Base-by-base conservation (phyloP, 208 protist genomes). In the Acanthamoeba castellanii region DNA sequence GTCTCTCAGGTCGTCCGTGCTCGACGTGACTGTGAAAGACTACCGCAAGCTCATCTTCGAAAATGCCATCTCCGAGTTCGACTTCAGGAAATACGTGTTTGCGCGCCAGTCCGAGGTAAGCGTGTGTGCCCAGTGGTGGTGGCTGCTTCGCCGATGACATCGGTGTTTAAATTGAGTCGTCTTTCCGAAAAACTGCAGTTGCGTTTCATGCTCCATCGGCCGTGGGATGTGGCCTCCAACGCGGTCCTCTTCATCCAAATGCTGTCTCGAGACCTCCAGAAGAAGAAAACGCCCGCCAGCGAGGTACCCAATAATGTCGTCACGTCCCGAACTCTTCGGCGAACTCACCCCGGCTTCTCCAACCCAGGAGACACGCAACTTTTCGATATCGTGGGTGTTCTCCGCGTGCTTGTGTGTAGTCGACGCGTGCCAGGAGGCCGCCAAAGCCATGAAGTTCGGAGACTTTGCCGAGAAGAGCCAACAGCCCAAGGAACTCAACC, bases 71-170 rank as follows among this genome's bases (percentile, higher is more conserved):
- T 76, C 85, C 57, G 85, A 92, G 85, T 92, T 92, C 30, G 59
- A 92, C n/a, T 92, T 92, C 64, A 22, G 85, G 34, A 92, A 92
- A 34, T 92, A 92, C 42, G 16, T 92, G 42, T 92, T 92, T 74
- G 85, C 85, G 4, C 85, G 85, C 32, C 85, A 92, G 13, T 68
- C 85, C 30, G 85, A 92, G 61, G 85, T 74, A 52, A 20, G 85
- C 27, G 47, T 20, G 32, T 89, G 13, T 89, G 18, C 20, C 76
- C 45, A 16, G n/a, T n/a, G n/a, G 32, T 45, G n/a, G 32, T 82
- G 20, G 20, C 72, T 45, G 14, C 18, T 45, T 68, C 16, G 22
- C 27, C 27, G 27, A 68, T 27, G 16, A 37, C 72, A 22, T 8
- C 27, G 7, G 27, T 27, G 13, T 22, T 45, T 45, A 64, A 37